Conservation (phyloP, 441 rosid species). For the Populus hybrid region DNA sequence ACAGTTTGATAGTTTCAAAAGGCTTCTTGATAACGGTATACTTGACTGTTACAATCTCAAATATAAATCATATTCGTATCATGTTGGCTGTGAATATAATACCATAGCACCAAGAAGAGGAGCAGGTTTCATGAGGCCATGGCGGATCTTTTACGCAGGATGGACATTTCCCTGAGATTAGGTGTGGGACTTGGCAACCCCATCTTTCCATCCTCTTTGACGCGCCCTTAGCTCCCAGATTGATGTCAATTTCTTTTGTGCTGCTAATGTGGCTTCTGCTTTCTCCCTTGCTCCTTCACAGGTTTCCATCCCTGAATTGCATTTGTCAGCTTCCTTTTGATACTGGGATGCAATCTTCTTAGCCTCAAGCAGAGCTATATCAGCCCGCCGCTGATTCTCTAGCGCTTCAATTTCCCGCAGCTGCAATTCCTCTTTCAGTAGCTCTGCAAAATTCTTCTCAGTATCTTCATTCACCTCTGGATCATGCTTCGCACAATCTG, state of each 20-base stretch:
- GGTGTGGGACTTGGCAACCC: constrained; percentile 40
- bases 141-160: constrained; percentile 25
- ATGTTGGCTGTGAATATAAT: not conserved
- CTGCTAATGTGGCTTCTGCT: constrained; percentile 57
- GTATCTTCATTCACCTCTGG: constrained; percentile 78
- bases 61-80: not conserved
- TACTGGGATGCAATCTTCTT: constrained; percentile 85
- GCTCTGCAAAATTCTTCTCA: constrained; percentile 73
- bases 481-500: constrained; percentile 83
- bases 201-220: constrained; percentile 83
- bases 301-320: constrained; percentile 95
- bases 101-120: not conserved
- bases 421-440: constrained; percentile 78
- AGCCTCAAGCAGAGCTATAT: constrained; percentile 80
- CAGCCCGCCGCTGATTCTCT: constrained; percentile 73
- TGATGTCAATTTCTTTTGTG: constrained; percentile 69
- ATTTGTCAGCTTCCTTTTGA: constrained; percentile 96
- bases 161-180: constrained; percentile 53
- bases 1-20: constrained; percentile 5
- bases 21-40: not conserved
- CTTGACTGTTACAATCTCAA: constrained; percentile 1
- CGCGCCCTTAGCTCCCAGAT: constrained; percentile 81
- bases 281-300: constrained; percentile 95
- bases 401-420: constrained; percentile 67
- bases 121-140: not conserved